phyloP scores from a whole-genome alignment of 345 rosid genomes.

The Jatropha curcas region DNA sequence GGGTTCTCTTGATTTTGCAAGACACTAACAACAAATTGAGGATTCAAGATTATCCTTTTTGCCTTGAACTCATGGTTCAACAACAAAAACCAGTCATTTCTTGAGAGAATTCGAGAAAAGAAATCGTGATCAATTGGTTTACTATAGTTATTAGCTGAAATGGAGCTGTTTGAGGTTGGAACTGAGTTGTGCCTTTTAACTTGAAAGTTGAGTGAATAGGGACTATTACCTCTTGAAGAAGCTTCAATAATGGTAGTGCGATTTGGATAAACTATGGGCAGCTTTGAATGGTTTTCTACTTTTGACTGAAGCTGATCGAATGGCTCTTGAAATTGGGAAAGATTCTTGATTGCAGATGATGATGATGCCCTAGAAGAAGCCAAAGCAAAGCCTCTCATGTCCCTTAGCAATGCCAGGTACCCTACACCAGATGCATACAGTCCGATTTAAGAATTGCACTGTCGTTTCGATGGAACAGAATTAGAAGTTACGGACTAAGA shows the following conservation, averaged over 20 bases:
- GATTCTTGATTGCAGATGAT: slow-evolving; percentile 27
- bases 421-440: slow-evolving; percentile 1
- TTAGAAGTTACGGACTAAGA: no score
- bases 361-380: slow-evolving; percentile 43
- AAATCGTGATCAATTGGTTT: slow-evolving; percentile 45
- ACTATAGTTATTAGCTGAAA: slow-evolving; percentile 16
- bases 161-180: slow-evolving; percentile 8
- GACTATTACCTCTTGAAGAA: slow-evolving; percentile 34
- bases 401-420: slow-evolving; percentile 4
- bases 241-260: slow-evolving; percentile 9
- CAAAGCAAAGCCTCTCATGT: slow-evolving; percentile 57
- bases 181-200: background rate
- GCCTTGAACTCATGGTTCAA: slow-evolving; percentile 61
- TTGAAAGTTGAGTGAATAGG: background rate
- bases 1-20: slow-evolving; percentile 83
- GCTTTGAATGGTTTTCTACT: slow-evolving; percentile 15
- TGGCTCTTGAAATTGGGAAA: slow-evolving; percentile 8
- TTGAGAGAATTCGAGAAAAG: slow-evolving; percentile 56
- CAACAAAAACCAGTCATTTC: slow-evolving; percentile 72
- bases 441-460: no score
- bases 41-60: slow-evolving; percentile 46
- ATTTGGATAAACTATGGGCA: slow-evolving; percentile 7
- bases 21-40: slow-evolving; percentile 59
- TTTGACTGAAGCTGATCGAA: background rate
- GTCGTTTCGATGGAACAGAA: no score